A percentile compares a stretch with the other conserved stretches of the same genome.
Conservation (phyloP, 345 rosid genomes). For the Fremontodendron californicum region DNA sequence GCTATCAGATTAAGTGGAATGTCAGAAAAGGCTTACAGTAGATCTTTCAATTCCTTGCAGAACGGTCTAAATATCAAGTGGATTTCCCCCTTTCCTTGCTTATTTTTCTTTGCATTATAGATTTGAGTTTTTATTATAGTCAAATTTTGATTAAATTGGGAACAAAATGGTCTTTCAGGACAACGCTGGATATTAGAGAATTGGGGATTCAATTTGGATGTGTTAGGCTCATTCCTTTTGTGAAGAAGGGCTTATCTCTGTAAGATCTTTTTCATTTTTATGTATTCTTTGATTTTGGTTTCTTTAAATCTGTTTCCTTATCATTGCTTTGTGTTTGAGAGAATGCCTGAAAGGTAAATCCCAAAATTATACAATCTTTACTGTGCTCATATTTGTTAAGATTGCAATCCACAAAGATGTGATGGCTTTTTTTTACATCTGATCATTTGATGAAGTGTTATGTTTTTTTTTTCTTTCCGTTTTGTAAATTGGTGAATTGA, state of each 20-base stretch:
- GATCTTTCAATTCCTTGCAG: constrained; percentile 75
- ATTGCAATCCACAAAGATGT: background rate
- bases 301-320: background rate
- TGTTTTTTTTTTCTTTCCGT: background rate
- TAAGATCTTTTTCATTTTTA: constrained; percentile 37
- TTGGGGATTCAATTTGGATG: constrained; percentile 79
- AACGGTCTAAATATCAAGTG: constrained; percentile 78
- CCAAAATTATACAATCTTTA: background rate
- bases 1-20: constrained; percentile 78
- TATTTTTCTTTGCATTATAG: background rate
- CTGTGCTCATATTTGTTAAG: background rate
- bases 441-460: background rate
- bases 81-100: constrained; percentile 14
- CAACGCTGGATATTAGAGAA: constrained; percentile 61
- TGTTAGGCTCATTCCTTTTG: no score
- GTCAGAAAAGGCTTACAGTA: constrained; percentile 80
- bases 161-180: constrained; percentile 31
- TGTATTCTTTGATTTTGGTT: background rate
- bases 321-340: constrained; percentile 32
- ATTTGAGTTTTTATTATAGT: background rate
- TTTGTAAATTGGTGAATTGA: background rate
- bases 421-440: background rate
- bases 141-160: constrained; percentile 4
- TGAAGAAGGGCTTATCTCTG: constrained; percentile 62
- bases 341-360: constrained; percentile 29